Percentiles rank a stretch among this genome's conserved stretches.
Conservation (phyloP, 2,329 filamentous ascomycete species). For the Tolypocladium ophioglossoides region DNA sequence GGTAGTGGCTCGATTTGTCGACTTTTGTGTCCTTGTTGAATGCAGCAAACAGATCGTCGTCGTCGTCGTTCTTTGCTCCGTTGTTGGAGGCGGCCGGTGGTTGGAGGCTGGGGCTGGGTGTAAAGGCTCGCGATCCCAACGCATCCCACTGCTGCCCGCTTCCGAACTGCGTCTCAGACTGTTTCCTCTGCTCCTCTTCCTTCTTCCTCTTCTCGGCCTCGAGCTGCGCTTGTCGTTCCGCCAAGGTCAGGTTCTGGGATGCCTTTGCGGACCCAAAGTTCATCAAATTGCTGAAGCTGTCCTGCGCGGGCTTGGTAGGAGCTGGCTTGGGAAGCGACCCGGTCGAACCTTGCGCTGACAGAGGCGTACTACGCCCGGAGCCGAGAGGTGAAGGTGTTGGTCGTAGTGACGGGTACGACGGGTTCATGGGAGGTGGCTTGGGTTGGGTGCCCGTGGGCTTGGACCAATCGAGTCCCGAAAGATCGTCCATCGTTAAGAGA, state of each 20-base stretch:
- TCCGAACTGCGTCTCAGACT: slow-evolving; percentile 69
- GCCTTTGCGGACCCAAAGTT: slow-evolving; percentile 45
- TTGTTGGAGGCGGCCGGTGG: slow-evolving; percentile 8
- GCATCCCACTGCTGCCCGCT: slow-evolving; percentile 67
- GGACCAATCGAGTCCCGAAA: slow-evolving; percentile 50
- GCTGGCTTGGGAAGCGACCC: slow-evolving; percentile 30
- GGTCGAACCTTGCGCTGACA: slow-evolving; percentile 39
- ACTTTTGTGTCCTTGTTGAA: slow-evolving; percentile 58
- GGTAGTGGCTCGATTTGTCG: slow-evolving; percentile 55
- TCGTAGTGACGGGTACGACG: slow-evolving; percentile 39
- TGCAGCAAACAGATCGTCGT: slow-evolving; percentile 55
- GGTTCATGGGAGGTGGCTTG: slow-evolving; percentile 30
- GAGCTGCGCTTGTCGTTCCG: slow-evolving; percentile 64
- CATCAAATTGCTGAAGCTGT: slow-evolving; percentile 72
- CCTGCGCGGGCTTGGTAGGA: slow-evolving; percentile 42
- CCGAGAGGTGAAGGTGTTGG: slow-evolving; percentile 44
- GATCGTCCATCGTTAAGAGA: slow-evolving; percentile 45
- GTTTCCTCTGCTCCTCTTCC: slow-evolving; percentile 61
- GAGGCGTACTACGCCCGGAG: slow-evolving; percentile 46
- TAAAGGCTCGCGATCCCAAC: slow-evolving; percentile 45
- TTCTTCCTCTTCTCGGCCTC: slow-evolving; percentile 58
- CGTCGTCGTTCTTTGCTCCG: slow-evolving; percentile 23
- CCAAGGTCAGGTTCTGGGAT: slow-evolving; percentile 62
- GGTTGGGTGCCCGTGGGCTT: slow-evolving; percentile 24
- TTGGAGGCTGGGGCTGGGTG: slow-evolving; percentile 20